Evolutionary conservation across 2,329 filamentous ascomycete genomes (phyloP).

Genomic region (Alternaria hordeiaustralica): DNA sequence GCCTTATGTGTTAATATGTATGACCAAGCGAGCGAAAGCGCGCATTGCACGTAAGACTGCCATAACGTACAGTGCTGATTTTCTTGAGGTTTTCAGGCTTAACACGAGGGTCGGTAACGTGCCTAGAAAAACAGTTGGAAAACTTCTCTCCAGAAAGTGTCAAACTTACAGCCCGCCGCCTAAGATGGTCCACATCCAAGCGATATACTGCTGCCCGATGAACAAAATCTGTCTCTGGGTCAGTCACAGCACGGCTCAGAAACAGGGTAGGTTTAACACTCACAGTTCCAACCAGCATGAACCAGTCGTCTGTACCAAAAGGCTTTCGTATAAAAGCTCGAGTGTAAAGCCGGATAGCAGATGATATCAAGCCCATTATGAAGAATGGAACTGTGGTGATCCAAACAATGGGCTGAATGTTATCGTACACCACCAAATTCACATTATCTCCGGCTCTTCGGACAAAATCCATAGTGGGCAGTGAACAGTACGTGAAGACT

Average conservation of each 20-base stretch:
- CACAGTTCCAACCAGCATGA: not conserved
- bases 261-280: not conserved
- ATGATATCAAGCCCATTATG: not conserved
- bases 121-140: not conserved
- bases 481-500: no score
- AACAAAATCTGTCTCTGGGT: not conserved
- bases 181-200: not conserved
- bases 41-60: no score
- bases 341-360: not conserved
- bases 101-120: not conserved
- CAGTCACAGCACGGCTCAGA: not conserved
- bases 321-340: not conserved
- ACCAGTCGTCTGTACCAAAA: not conserved
- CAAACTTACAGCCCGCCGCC: not conserved
- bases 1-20: not conserved
- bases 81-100: not conserved
- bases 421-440: not conserved
- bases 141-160: not conserved
- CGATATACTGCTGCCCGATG: not conserved
- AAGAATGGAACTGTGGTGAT: not conserved
- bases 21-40: not conserved
- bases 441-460: not conserved
- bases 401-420: not conserved
- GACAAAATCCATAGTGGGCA: not conserved
- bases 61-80: not conserved